Evolutionary conservation across 2,329 filamentous ascomycete species (phyloP).

Genomic region (Coniochaeta ligniaria): DNA sequence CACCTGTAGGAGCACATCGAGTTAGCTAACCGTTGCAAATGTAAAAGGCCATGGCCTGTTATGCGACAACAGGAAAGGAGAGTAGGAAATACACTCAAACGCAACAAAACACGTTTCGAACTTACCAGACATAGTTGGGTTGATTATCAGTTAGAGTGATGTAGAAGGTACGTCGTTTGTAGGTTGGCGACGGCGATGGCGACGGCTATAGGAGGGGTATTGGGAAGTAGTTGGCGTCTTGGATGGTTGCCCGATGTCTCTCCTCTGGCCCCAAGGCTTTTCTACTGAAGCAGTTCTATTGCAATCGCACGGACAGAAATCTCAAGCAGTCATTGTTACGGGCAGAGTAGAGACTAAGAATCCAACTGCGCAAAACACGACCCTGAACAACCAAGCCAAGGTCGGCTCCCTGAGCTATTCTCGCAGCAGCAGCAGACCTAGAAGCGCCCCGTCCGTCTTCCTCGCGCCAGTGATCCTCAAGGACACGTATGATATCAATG

Average conservation of each 20-base stretch:
- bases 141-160: background rate
- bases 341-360: conserved; percentile 1
- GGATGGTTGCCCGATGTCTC: background rate
- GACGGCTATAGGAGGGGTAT: background rate
- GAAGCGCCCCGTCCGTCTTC: background rate
- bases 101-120: background rate
- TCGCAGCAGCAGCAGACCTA: background rate
- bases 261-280: background rate
- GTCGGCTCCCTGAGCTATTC: background rate
- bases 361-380: background rate
- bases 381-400: background rate
- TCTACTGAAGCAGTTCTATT: background rate
- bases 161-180: background rate
- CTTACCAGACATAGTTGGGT: background rate
- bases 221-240: background rate
- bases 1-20: conserved; percentile 21
- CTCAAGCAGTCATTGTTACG: conserved; percentile 3
- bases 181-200: background rate
- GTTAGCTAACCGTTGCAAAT: conserved; percentile 10
- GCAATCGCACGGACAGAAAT: background rate
- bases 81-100: background rate
- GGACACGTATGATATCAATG: background rate
- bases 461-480: background rate
- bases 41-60: background rate
- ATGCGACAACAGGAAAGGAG: background rate